These are phyloP conservation scores for Clitopilus hobsonii DNA, from an alignment of 768 basidiomycete genomes.

Conservation along the genomic window DNA sequence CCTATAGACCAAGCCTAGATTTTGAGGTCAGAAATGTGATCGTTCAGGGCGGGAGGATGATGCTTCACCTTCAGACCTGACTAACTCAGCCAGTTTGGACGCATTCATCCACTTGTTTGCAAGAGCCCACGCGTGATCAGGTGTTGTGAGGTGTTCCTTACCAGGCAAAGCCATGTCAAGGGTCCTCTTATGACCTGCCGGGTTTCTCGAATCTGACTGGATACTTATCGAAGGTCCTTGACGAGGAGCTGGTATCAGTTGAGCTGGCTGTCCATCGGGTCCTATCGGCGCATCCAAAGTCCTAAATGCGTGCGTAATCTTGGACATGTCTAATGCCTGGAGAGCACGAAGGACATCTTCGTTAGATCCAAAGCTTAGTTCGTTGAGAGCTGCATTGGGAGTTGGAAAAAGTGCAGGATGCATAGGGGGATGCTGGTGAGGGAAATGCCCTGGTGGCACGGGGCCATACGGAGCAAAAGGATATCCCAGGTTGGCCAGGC, in stretches of 20 bases:
- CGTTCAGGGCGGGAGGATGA: background rate
- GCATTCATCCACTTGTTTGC: constrained; percentile 79
- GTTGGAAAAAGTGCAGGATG: constrained; percentile 20
- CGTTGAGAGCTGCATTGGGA: constrained; percentile 23
- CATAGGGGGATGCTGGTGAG: constrained; percentile 13
- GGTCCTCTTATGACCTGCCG: constrained; percentile 29
- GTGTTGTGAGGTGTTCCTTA: constrained; percentile 34
- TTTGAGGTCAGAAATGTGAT: constrained; percentile 1
- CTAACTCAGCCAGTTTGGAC: constrained; percentile 63
- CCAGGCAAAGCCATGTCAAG: constrained; percentile 39
- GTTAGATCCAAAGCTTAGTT: constrained; percentile 48
- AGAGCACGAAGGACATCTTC: constrained; percentile 72
- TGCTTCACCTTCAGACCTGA: constrained; percentile 55
- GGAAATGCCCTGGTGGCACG: constrained; percentile 17
- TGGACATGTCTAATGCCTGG: constrained; percentile 69
- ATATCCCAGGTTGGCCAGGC: constrained; percentile 10
- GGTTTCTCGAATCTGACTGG: constrained; percentile 16
- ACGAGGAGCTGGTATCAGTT: constrained; percentile 30
- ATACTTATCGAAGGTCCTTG: constrained; percentile 39
- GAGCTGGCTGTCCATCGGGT: constrained; percentile 13
- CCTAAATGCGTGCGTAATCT: constrained; percentile 64
- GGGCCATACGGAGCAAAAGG: constrained; percentile 24
- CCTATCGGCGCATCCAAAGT: constrained; percentile 56
- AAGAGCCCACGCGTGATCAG: constrained; percentile 63
- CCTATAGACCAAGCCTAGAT: constrained; percentile 74